Base-by-base conservation (phyloP, 148 eudicot species). In the Beta vulgaris region DNA sequence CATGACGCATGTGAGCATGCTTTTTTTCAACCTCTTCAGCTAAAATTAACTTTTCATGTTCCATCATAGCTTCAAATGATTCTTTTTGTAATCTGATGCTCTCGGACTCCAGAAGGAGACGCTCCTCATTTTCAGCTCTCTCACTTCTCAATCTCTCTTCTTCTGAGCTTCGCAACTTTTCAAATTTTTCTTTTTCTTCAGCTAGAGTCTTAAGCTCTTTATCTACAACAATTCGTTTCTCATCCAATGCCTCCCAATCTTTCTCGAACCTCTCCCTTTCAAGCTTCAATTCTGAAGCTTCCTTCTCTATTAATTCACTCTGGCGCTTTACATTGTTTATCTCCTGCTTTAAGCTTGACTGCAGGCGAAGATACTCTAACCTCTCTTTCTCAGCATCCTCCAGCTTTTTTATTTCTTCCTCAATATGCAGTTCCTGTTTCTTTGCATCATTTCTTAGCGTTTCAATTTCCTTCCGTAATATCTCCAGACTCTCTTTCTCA, bases 161-260 rank as follows among this genome's bases (percentile, higher is more conserved):
- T 80, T 79, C 91, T 21, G 81, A 60, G 62, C 39, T 71, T 54
- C 65, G 84, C 69, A 74, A 68, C 69, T 83, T 89, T 71, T 89
- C 91, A 65, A 89, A 75, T 55, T 73, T 84, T 37, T 72, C 79
- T 76, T 81, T 89, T 66, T 87, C 85, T 75, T 88, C 87, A 14
- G 72, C 73, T 28, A 89, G 73, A 70, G 77, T 71, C 73, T 73
- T 79, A 23, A 84, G 68, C 55, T 89, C 91, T 23, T 68, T 84
- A 43, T 79, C 48, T 48, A 92, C 57, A 32, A 46, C 65, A 66
- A 77, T 83, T 76, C 85, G 80, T 76, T 92, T 95, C 76, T 90
- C 91, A 87, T 95, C 97, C 78, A 95, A 81, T 28, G 83, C 89
- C 70, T 92, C 96, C 99, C 99, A 95, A 48, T 92, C 92, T 77